Conservation (phyloP, 352 stramenopile species). For the Globisporangium splendens region DNA sequence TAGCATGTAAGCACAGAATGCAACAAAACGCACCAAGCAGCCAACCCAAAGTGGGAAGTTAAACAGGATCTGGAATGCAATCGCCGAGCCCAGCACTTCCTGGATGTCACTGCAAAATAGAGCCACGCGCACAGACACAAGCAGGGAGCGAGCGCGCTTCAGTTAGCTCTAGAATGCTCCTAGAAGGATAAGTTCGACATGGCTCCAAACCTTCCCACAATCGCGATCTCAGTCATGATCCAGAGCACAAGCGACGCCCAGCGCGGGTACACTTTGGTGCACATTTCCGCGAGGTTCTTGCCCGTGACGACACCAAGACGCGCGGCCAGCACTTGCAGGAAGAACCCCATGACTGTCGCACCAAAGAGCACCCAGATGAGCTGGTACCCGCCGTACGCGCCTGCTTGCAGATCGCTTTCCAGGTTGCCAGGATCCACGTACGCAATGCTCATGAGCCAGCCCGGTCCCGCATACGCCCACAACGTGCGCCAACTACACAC, state of each 20-base stretch:
- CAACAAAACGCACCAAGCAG: slow-evolving; percentile 49
- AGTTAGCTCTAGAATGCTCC: too few species aligned
- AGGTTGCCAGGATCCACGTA: slow-evolving; percentile 96
- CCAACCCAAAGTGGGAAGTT: slow-evolving; percentile 87
- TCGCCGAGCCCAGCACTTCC: slow-evolving; percentile 90
- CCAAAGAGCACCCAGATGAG: slow-evolving; percentile 92
- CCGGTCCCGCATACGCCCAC: slow-evolving; percentile 79
- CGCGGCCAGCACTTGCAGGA: slow-evolving; percentile 92
- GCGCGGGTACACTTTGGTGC: slow-evolving; percentile 72
- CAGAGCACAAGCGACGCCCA: slow-evolving; percentile 78
- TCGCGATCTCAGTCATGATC: slow-evolving; percentile 93
- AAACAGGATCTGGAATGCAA: slow-evolving; percentile 90
- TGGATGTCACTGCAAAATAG: slow-evolving; percentile 77
- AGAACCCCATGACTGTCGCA: slow-evolving; percentile 89
- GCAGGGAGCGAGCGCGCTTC: too few species aligned
- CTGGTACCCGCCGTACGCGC: slow-evolving; percentile 86
- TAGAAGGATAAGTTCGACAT: background rate
- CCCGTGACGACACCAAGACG: slow-evolving; percentile 91
- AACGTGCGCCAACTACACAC: slow-evolving; percentile 58
- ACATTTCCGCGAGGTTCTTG: slow-evolving; percentile 89
- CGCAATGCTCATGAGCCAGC: slow-evolving; percentile 93
- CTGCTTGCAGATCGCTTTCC: slow-evolving; percentile 93
- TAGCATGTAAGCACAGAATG: background rate
- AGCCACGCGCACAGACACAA: slow-evolving; percentile 11
- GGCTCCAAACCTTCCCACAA: slow-evolving; percentile 42